These are phyloP conservation scores for Theobroma cacao DNA, from an alignment of 345 rosid species.

Conservation along the genomic window DNA sequence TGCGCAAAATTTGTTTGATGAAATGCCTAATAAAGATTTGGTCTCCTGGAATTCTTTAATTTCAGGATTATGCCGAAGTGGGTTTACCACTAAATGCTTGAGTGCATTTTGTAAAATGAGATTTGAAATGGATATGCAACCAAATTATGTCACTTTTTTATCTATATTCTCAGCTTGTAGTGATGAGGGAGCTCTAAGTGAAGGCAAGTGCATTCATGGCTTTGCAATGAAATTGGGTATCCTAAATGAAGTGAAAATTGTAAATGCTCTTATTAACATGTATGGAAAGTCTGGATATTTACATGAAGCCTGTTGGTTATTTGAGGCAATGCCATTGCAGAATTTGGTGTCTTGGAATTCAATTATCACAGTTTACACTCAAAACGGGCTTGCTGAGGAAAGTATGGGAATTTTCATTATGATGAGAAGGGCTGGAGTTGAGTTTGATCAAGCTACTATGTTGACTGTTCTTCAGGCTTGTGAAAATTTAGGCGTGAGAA, in stretches of 20 bases:
- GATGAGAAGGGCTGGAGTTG: conserved; percentile 45
- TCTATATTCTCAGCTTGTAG: conserved; percentile 59
- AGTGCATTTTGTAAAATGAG: conserved; percentile 37
- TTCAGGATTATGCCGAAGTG: conserved; percentile 43
- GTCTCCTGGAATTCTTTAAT: conserved; percentile 72
- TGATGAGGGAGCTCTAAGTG: conserved; percentile 29
- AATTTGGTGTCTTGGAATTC: conserved; percentile 71
- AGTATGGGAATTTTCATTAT: conserved; percentile 37
- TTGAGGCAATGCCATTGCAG: conserved; percentile 38
- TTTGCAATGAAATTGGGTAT: conserved; percentile 45
- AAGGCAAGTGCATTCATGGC: conserved; percentile 57
- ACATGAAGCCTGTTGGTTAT: conserved; percentile 38
- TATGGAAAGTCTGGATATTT: conserved; percentile 55
- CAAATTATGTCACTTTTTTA: conserved; percentile 50
- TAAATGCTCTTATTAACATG: conserved; percentile 49
- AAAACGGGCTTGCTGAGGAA: conserved; percentile 29
- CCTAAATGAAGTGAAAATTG: conserved; percentile 46
- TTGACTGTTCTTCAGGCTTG: conserved; percentile 49
- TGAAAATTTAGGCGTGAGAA: conserved; percentile 45
- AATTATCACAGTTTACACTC: conserved; percentile 40
- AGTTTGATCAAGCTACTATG: conserved; percentile 56
- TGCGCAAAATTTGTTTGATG: conserved; percentile 54
- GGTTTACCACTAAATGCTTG: conserved; percentile 36
- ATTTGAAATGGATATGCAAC: conserved; percentile 33
- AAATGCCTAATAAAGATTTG: conserved; percentile 59